Evolutionary conservation across 208 protist genomes (phyloP), one percentile per base, ranked within the genome.

Genomic region (Crithidia mellificae): DNA sequence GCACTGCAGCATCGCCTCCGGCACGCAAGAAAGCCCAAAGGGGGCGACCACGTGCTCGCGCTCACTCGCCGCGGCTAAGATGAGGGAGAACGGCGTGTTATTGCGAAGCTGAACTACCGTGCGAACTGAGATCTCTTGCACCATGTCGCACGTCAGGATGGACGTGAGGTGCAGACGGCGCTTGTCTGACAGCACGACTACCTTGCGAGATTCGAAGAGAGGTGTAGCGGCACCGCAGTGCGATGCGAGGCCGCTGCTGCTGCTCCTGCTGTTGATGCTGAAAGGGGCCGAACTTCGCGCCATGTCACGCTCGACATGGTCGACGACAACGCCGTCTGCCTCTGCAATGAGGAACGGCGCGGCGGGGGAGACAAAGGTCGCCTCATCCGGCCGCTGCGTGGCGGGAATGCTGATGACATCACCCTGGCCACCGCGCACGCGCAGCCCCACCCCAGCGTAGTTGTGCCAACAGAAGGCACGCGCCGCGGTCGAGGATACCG

Each of bases 71-170:
- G 67, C 36, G 15, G 67, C 61, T 34, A 78, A 38, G 15, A 69
- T 24, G 24, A 78, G 67, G n/a, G 27, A 30, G 20, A 74, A 63
- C 11, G 58, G 59, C 1, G 74, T 76, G 20, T 80, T 39, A 51
- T 80, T 80, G 27, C 63, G 27, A 9, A 80, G 49, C 19, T 68
- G 68, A 27, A 80, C 63, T 17, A 72, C 43, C 24, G 74, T 76
- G 55, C 68, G 68, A 7, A 80, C 41, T 2, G 34, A 27, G 4
- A 72, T 30, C 32, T 24, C 9, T 22, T 71, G 68, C 55, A 50
- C 32, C 34, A 76, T 25, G 36, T 65, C 34, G 7, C n/a, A 36
- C 2, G 44, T 54, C 22, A 80, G 55, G 38, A 53, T 54, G 5
- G 52, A 53, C 6, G 56, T 63, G 39, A 80, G 38, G 55, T 80